These are phyloP conservation scores for Ambrosia trifida DNA, from an alignment of 129 eudicot genomes.

Conservation along the genomic window DNA sequence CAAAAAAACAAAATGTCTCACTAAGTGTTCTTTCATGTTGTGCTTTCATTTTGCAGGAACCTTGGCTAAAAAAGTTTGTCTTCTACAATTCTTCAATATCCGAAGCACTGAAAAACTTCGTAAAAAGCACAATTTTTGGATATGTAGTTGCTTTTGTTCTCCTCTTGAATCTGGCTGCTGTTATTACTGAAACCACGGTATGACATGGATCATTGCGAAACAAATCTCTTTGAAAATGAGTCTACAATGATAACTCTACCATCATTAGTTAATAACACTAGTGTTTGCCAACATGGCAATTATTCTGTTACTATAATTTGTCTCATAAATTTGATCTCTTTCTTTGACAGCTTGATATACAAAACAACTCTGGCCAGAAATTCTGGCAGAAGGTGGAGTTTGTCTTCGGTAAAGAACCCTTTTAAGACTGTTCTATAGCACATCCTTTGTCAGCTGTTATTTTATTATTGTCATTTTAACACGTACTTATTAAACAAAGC, in stretches of 20 bases:
- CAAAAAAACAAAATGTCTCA: not conserved
- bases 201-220: slow-evolving; percentile 28
- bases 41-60: slow-evolving; percentile 45
- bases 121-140: slow-evolving; percentile 58
- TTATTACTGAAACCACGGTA: slow-evolving; percentile 87
- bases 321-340: slow-evolving; percentile 11
- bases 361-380: slow-evolving; percentile 72
- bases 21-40: slow-evolving; percentile 31
- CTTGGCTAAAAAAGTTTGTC: slow-evolving; percentile 55
- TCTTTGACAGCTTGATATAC: slow-evolving; percentile 79
- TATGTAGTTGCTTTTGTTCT: slow-evolving; percentile 61
- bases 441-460: slow-evolving; percentile 10
- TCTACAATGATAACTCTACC: slow-evolving; percentile 1
- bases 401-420: slow-evolving; percentile 65
- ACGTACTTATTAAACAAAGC: slow-evolving; percentile 8
- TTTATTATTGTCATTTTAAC: not conserved
- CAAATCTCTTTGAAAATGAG: not conserved
- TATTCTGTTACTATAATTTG: slow-evolving; percentile 1
- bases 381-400: slow-evolving; percentile 89
- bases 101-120: slow-evolving; percentile 54
- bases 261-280: slow-evolving; percentile 10
- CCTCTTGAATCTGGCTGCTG: slow-evolving; percentile 73
- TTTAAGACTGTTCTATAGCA: slow-evolving; percentile 16
- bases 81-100: slow-evolving; percentile 63
- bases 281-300: slow-evolving; percentile 22